A percentile compares a stretch with the other conserved stretches of the same genome.
Conservation (phyloP, 345 rosid species). For the Jatropha curcas region DNA sequence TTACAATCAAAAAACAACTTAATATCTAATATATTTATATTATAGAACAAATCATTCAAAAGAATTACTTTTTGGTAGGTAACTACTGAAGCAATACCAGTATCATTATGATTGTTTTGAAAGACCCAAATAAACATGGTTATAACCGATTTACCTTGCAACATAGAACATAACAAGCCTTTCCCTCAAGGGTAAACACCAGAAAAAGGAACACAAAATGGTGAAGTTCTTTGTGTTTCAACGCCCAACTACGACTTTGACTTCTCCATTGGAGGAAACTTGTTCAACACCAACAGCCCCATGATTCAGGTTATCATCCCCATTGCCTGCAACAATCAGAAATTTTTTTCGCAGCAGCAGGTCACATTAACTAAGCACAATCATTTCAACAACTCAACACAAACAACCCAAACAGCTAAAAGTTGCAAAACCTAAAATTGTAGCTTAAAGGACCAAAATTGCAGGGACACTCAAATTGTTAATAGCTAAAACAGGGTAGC, state of each 20-base stretch:
- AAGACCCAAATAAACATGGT: conserved; percentile 5
- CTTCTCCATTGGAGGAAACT: conserved; percentile 58
- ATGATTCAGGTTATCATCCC: conserved; percentile 76
- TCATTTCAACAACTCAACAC: neutral
- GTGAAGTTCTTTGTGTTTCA: conserved; percentile 69
- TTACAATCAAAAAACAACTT: conserved; percentile 39
- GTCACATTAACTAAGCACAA: neutral
- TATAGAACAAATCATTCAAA: too few species aligned
- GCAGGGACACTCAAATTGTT: too few species aligned
- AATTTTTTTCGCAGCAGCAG: conserved; percentile 11
- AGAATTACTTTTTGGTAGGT: too few species aligned
- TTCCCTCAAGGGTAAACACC: conserved; percentile 93
- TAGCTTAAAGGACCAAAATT: too few species aligned
- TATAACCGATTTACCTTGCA: conserved; percentile 58
- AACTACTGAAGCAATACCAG: neutral
- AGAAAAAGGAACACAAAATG: conserved; percentile 70
- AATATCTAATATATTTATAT: conserved; percentile 13
- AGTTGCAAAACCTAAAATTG: conserved; percentile 9
- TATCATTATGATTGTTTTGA: too few species aligned
- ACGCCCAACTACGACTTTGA: conserved; percentile 62
- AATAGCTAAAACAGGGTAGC: too few species aligned
- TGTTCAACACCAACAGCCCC: conserved; percentile 80
- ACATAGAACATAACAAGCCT: conserved; percentile 73
- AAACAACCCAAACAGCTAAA: neutral
- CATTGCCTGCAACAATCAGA: conserved; percentile 54